phyloP scores from a whole-genome alignment of 139 green algal genomes.

The Pseudopediastrum boryanum region DNA sequence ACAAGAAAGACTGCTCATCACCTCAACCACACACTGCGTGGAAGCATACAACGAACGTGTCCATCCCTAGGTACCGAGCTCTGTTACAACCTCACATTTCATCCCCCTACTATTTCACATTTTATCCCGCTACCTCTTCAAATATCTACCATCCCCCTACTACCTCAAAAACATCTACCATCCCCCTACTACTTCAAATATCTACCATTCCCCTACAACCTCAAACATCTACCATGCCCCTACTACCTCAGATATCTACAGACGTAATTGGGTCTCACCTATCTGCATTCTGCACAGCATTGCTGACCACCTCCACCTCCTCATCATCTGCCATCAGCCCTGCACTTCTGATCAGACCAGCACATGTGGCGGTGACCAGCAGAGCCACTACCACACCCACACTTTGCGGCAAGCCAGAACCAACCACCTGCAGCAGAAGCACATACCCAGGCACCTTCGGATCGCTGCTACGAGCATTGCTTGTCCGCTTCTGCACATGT shows the following conservation, averaged over 20 bases:
- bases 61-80: too few relatives aligned
- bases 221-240: not conserved
- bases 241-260: not conserved
- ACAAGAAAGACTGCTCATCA: too few relatives aligned
- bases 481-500: too few relatives aligned
- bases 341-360: not conserved
- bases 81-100: too few relatives aligned
- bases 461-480: too few relatives aligned
- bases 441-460: too few relatives aligned
- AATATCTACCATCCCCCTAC: not conserved
- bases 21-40: too few relatives aligned
- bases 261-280: constrained; percentile 2
- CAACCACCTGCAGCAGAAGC: not conserved
- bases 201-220: not conserved
- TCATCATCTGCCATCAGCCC: constrained; percentile 19
- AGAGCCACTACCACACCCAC: constrained; percentile 5
- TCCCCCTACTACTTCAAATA: not conserved
- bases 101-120: too few relatives aligned
- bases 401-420: not conserved
- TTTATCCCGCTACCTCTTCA: not conserved
- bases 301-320: constrained; percentile 19
- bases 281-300: constrained; percentile 34
- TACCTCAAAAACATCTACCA: not conserved
- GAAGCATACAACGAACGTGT: too few relatives aligned
- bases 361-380: constrained; percentile 2